A percentile compares a stretch with the other conserved stretches of the same genome.
phyloP scores from a whole-genome alignment of 2,329 filamentous ascomycete genomes.

The Colletotrichum sp. region DNA sequence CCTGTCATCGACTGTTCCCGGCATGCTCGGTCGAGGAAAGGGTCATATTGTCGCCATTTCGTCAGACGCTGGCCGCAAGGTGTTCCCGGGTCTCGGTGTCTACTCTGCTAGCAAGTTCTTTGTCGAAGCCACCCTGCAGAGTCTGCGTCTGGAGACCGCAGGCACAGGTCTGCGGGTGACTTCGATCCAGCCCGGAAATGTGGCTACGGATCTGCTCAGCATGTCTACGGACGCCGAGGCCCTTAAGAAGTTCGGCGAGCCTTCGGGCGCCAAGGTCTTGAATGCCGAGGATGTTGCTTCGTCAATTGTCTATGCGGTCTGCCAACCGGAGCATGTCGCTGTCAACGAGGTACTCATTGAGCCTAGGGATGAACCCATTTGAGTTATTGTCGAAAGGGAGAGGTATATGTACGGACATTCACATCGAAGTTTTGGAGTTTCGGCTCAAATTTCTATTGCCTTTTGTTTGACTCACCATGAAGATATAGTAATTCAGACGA shows the following conservation, averaged over 20 bases:
- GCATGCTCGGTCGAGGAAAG: constrained; percentile 71
- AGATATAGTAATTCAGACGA: not conserved
- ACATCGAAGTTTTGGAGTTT: not conserved
- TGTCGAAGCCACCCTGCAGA: constrained; percentile 81
- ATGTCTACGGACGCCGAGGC: constrained; percentile 81
- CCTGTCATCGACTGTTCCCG: constrained; percentile 71
- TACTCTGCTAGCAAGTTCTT: constrained; percentile 89
- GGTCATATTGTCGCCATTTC: constrained; percentile 84
- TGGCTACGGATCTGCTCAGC: constrained; percentile 72
- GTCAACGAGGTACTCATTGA: constrained; percentile 85
- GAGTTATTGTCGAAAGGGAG: not conserved
- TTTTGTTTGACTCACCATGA: not conserved
- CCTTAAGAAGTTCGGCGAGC: constrained; percentile 79
- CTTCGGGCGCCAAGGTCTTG: constrained; percentile 77
- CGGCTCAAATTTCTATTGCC: not conserved
- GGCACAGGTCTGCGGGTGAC: constrained; percentile 77
- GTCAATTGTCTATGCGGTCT: constrained; percentile 76
- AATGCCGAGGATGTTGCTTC: constrained; percentile 74
- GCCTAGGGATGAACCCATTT: constrained; percentile 78
- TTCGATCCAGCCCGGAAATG: constrained; percentile 78
- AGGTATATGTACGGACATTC: not conserved
- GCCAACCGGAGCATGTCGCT: constrained; percentile 76
- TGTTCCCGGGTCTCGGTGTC: constrained; percentile 81
- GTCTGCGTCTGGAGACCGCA: constrained; percentile 76
- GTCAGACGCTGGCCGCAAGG: constrained; percentile 81